Evolutionary conservation across 805 yeast genomes (phyloP), one percentile per base, ranked within the genome.

Genomic region (Dipodascus geniculatus): DNA sequence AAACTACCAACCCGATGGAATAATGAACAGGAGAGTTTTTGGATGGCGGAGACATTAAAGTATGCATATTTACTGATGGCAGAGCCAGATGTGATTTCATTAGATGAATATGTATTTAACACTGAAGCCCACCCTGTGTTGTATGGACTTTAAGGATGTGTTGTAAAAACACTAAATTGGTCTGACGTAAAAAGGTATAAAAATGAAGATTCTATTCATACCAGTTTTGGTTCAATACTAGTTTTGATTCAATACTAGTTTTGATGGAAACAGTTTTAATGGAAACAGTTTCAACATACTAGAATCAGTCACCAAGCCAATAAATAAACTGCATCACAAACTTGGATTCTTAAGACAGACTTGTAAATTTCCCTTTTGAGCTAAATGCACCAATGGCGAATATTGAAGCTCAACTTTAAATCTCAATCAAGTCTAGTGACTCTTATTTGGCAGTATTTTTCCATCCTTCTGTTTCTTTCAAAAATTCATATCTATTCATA

Each of bases 91-190:
- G 64, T 69, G 16, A 68, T 73, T 63, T 71, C 75, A 48, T 63
- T 78, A 55, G 81, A 79, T 58, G 78, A 80, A 42, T 79, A 72
- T 64, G 77, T 82, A 0, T 74, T 75, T 58, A 81, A 82, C 52
- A 76, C 83, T 1, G 82, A 81, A 56, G 87, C 85, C 0, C 87
- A 82, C 63, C 79, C 85, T 1, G 68, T 82, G 19, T 6, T 6
- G 33, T 28, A 28, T 28, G 33, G 6, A 28, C 33, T 28, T 28
- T 28, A 11, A 28, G 11, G 9, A 42, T 8, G 48, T 6, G 48
- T 42, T 42, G 22, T 20, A 17, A 42, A 17, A 42, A 20, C n/a
- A 42, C n/a, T 4, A 42, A 42, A 42, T 42, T 6, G 14, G 48
- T 16, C 4, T 4, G 6, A 42, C 9, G 4, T 6, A 6, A 42